phyloP scores from a whole-genome alignment of 148 eudicot genomes.

The Heliosperma pusillum region DNA sequence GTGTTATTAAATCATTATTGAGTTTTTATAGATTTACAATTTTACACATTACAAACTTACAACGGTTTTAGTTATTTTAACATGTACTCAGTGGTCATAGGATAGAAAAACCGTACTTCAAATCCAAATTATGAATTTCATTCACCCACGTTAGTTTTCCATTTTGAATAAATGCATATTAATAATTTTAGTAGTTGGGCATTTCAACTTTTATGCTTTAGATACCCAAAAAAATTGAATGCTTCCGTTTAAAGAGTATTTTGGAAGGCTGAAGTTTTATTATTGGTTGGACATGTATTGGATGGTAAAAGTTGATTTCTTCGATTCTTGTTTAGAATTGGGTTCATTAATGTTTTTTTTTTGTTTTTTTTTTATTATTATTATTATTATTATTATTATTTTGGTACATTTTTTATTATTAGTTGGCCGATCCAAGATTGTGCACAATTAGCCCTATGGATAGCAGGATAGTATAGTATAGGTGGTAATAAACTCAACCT shows the following conservation, averaged over 20 bases:
- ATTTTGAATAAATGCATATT: background rate
- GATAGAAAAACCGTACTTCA: no score
- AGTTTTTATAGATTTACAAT: no score
- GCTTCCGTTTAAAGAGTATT: background rate
- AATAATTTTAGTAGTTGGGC: constrained; percentile 6
- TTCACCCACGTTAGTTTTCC: background rate
- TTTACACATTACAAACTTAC: no score
- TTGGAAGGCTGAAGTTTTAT: background rate
- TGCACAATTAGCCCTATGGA: background rate
- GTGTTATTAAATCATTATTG: no score
- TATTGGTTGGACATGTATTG: constrained; percentile 8
- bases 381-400: background rate
- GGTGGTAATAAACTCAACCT: no score
- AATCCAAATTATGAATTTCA: no score
- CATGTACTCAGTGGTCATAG: no score
- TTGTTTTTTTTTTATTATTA: background rate
- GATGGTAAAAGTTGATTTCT: constrained; percentile 2
- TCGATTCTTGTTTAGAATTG: background rate
- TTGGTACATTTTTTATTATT: background rate
- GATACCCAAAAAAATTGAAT: background rate
- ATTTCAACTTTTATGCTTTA: constrained; percentile 2
- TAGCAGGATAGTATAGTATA: no score
- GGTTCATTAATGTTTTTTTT: background rate
- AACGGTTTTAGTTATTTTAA: no score
- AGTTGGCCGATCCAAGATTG: background rate